phyloP scores from a whole-genome alignment of 1,284 basidiomycete species.

The Gastroboletus turbinatus region DNA sequence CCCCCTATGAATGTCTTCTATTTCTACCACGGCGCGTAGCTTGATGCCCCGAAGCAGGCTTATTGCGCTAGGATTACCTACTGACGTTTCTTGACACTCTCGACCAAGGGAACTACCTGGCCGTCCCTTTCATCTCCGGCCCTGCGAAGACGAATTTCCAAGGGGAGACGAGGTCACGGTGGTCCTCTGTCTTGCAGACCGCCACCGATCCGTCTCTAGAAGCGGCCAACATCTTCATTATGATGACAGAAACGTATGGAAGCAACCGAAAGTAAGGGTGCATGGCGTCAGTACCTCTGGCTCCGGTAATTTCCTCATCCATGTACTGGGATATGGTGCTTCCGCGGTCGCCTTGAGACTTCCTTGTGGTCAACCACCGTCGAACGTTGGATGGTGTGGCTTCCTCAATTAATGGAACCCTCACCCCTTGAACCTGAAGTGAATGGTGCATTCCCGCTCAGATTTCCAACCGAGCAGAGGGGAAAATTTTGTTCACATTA shows the following conservation, averaged over 20 bases:
- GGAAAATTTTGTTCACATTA: constrained; percentile 21
- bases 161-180: constrained; percentile 16
- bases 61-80: constrained; percentile 9
- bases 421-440: constrained; percentile 6
- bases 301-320: constrained; percentile 15
- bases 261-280: constrained; percentile 14
- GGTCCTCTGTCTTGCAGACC: constrained; percentile 14
- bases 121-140: constrained; percentile 29
- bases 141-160: constrained; percentile 19
- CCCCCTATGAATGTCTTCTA: constrained; percentile 22
- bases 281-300: constrained; percentile 11
- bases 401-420: constrained; percentile 27
- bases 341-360: constrained; percentile 29
- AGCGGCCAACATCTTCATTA: constrained; percentile 16
- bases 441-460: constrained; percentile 1
- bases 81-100: constrained; percentile 2
- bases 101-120: constrained; percentile 4
- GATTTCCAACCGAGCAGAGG: constrained; percentile 15
- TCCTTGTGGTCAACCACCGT: constrained; percentile 21
- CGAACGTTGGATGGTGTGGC: constrained; percentile 1
- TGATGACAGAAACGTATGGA: constrained; percentile 15
- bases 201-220: constrained; percentile 22
- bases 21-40: constrained; percentile 23
- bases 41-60: constrained; percentile 17
- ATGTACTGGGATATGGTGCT: constrained; percentile 3